A percentile compares a stretch with the other conserved stretches of the same genome.
Conservation (phyloP, 345 rosid species). For the Fremontodendron californicum region DNA sequence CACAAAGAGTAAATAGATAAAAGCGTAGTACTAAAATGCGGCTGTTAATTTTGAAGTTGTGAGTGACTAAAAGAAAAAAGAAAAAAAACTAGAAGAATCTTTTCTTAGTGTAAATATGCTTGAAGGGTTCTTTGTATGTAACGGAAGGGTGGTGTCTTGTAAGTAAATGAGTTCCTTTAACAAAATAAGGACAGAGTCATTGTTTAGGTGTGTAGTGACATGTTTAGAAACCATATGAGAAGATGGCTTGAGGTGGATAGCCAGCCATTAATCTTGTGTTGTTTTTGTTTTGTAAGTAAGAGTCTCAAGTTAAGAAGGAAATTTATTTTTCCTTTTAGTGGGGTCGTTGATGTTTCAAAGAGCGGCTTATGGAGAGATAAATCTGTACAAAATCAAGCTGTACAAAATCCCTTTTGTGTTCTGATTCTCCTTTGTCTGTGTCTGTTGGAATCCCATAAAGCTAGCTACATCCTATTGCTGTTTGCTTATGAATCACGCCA, state of each 20-base stretch:
- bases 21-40: too few relatives aligned
- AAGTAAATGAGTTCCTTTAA: neutral
- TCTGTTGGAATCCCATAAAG: neutral
- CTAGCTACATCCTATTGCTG: neutral
- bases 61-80: constrained; percentile 5
- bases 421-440: neutral
- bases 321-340: neutral
- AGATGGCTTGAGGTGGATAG: too few relatives aligned
- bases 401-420: too few relatives aligned
- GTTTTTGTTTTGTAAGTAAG: neutral
- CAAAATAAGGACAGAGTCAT: neutral
- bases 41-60: constrained; percentile 36
- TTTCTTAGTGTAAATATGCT: constrained; percentile 37
- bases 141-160: constrained; percentile 16
- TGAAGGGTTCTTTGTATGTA: constrained; percentile 29
- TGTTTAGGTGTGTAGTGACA: neutral
- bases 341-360: neutral
- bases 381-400: neutral
- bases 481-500: constrained; percentile 1
- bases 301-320: neutral
- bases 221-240: neutral
- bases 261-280: neutral
- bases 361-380: neutral
- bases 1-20: constrained; percentile 26
- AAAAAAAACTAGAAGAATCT: constrained; percentile 11